These are phyloP conservation scores for Trapa incisa DNA, from an alignment of 345 rosid genomes.

Conservation along the genomic window DNA sequence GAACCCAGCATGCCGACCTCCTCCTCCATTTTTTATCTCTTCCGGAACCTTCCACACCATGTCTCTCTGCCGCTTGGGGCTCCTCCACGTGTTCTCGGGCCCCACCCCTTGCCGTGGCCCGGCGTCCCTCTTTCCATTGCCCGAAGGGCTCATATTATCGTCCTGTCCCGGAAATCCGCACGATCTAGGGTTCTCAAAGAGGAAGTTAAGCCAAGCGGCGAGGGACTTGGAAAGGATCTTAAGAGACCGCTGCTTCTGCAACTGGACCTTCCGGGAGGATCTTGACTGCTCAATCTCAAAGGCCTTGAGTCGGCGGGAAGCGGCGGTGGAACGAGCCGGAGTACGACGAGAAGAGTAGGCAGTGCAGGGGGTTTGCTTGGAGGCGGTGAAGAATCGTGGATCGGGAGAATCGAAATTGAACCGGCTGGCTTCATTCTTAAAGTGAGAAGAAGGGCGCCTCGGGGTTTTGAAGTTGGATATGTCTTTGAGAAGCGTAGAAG, in stretches of 20 bases:
- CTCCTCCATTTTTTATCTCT: constrained; percentile 11
- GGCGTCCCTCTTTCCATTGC: constrained; percentile 45
- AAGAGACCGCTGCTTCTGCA: constrained; percentile 46
- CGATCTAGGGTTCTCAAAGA: constrained; percentile 47
- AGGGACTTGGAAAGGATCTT: constrained; percentile 64
- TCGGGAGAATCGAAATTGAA: constrained; percentile 35
- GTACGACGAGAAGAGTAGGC: constrained; percentile 22
- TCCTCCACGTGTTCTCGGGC: constrained; percentile 38
- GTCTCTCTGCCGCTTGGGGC: constrained; percentile 53
- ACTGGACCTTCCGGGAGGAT: constrained; percentile 58
- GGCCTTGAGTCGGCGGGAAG: constrained; percentile 42
- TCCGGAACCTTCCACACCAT: constrained; percentile 32
- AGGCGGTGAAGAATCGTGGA: constrained; percentile 51
- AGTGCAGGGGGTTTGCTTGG: constrained; percentile 42
- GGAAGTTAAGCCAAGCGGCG: constrained; percentile 76
- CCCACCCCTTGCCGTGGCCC: constrained; percentile 19
- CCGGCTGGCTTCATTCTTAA: constrained; percentile 1
- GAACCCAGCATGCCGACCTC: constrained; percentile 17
- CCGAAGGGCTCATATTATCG: constrained; percentile 1
- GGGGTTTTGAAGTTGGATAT: constrained; percentile 72
- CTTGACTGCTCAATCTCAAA: constrained; percentile 63
- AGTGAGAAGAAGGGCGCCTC: constrained; percentile 11
- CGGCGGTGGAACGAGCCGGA: constrained; percentile 18
- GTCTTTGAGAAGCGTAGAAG: constrained; percentile 41
- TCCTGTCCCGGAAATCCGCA: constrained; percentile 36